Conservation (phyloP, 306 rosid species). For the Begonia fuchsioides region DNA sequence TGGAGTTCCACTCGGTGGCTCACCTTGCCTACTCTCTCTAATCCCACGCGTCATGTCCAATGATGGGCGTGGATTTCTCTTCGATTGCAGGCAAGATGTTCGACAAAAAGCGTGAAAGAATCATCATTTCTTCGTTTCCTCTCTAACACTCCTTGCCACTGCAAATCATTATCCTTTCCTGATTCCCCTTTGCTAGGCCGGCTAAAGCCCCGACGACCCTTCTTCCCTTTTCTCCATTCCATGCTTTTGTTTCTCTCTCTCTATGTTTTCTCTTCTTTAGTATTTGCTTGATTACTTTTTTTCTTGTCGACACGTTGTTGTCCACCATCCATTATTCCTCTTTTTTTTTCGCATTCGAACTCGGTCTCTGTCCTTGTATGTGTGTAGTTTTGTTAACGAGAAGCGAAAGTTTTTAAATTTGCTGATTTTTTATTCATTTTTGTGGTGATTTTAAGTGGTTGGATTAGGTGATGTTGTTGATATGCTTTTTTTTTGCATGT, state of each 20-base stretch:
- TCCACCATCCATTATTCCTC: conserved; percentile 1
- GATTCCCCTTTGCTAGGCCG: conserved; percentile 17
- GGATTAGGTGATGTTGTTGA: conserved; percentile 5
- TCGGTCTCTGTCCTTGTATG: background rate
- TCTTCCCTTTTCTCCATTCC: background rate
- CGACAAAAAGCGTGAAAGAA: conserved; percentile 26
- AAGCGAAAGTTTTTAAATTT: background rate
- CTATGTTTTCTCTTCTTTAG: background rate
- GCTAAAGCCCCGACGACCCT: conserved; percentile 14
- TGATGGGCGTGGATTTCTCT: conserved; percentile 2
- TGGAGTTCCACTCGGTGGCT: no score
- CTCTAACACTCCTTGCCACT: conserved; percentile 11
- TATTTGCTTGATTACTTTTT: background rate
- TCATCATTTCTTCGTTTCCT: conserved; percentile 15
- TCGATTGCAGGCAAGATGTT: conserved; percentile 17
- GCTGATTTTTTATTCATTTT: background rate
- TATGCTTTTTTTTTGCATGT: background rate
- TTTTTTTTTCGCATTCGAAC: background rate
- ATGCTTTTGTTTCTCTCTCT: background rate
- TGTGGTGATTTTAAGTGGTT: conserved; percentile 1
- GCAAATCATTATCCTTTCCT: conserved; percentile 26
- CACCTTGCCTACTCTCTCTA: no score
- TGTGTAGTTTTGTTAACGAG: background rate
- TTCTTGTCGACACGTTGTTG: background rate
- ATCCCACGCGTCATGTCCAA: background rate